A percentile compares a stretch with the other conserved stretches of the same genome.
These are phyloP conservation scores for Boletellus ananas DNA, from an alignment of 768 basidiomycete species.

Conservation along the genomic window DNA sequence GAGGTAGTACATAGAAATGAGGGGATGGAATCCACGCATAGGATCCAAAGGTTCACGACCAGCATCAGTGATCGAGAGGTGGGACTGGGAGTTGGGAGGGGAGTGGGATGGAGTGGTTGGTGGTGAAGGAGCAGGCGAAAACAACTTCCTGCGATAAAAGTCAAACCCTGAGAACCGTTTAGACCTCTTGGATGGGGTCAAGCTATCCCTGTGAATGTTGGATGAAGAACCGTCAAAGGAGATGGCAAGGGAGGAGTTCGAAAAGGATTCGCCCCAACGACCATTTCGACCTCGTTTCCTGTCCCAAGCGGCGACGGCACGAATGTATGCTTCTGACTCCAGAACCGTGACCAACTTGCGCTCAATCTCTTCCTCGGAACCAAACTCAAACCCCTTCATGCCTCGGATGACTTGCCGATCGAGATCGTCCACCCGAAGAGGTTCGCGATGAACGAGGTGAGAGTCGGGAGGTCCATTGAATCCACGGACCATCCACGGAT, in stretches of 20 bases:
- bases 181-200: constrained; percentile 53
- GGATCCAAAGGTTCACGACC: constrained; percentile 67
- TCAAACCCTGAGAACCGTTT: constrained; percentile 96
- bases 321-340: constrained; percentile 70
- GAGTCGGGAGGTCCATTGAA: constrained; percentile 76
- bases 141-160: constrained; percentile 88
- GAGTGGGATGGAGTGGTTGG: constrained; percentile 55
- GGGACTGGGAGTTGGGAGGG: constrained; percentile 56
- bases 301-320: constrained; percentile 77
- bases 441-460: constrained; percentile 86
- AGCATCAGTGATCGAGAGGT: constrained; percentile 47
- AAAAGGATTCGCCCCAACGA: constrained; percentile 53
- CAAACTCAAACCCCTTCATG: constrained; percentile 98
- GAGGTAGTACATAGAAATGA: constrained; percentile 95
- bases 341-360: constrained; percentile 67
- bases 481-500: constrained; percentile 92
- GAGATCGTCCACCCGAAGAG: constrained; percentile 83
- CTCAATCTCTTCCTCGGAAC: constrained; percentile 83
- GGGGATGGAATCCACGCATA: constrained; percentile 88
- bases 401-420: constrained; percentile 80
- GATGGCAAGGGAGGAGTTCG: constrained; percentile 67
- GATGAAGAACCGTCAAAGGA: constrained; percentile 50
- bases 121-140: constrained; percentile 51
- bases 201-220: constrained; percentile 40
- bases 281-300: constrained; percentile 51